These are phyloP conservation scores for Sugiyamaella grinbergsii DNA, from an alignment of 1,139 yeast genomes.

Conservation along the genomic window DNA sequence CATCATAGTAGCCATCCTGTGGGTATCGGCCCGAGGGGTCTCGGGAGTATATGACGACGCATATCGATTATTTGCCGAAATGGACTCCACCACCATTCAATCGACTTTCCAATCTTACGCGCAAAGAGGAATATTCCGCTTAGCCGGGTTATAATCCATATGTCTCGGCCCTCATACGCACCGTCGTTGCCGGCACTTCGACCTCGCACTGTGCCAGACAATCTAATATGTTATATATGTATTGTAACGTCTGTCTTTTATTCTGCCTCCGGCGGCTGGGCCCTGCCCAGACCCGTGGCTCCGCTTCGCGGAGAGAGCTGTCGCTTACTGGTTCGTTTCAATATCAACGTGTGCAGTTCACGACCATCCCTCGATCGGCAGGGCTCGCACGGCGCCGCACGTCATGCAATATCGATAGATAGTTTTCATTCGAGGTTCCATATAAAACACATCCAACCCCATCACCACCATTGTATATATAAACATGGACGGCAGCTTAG, in stretches of 20 bases:
- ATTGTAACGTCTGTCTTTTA: background rate
- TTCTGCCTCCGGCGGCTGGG: constrained; percentile 3
- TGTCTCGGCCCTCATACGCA: too few species aligned
- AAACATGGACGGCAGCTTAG: constrained; percentile 10
- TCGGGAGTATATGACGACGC: constrained; percentile 30
- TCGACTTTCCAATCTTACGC: constrained; percentile 10
- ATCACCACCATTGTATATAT: background rate
- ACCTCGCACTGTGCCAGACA: too few species aligned
- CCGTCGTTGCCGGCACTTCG: too few species aligned
- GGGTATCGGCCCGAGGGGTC: constrained; percentile 35
- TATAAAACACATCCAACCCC: background rate
- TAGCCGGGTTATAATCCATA: constrained; percentile 12
- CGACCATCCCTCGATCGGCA: too few species aligned
- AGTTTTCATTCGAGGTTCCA: too few species aligned
- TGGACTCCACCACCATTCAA: constrained; percentile 17
- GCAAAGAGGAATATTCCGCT: constrained; percentile 5
- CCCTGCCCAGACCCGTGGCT: constrained; percentile 2
- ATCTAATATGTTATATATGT: too few species aligned
- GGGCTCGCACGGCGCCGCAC: constrained; percentile 1
- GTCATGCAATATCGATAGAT: background rate
- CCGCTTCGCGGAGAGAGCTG: too few species aligned
- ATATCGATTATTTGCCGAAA: constrained; percentile 16
- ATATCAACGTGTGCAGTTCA: too few species aligned
- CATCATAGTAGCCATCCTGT: constrained; percentile 30
- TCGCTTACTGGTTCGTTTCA: too few species aligned